Evolutionary conservation across 768 basidiomycete species (phyloP).

Genomic region (Leccinellum rugosiceps): DNA sequence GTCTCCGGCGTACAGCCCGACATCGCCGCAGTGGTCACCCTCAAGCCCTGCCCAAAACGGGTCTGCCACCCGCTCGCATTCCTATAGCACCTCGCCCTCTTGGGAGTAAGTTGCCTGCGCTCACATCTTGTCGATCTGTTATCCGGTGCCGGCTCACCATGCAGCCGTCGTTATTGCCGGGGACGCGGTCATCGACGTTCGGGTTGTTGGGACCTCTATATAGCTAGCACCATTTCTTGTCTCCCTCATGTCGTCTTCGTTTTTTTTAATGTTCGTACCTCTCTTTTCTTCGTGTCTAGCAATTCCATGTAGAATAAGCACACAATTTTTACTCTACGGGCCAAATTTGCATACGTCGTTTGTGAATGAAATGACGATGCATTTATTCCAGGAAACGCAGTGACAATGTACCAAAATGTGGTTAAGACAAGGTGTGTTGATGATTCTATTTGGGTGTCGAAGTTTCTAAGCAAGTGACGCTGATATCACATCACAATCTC

Average conservation of each 20-base stretch:
- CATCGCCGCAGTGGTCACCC: slow-evolving; percentile 81
- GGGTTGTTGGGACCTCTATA: slow-evolving; percentile 14
- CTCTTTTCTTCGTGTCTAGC: slow-evolving; percentile 21
- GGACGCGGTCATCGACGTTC: slow-evolving; percentile 2
- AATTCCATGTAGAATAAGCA: slow-evolving; percentile 37
- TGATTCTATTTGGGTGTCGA: background rate
- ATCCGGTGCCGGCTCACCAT: slow-evolving; percentile 10
- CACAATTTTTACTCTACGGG: slow-evolving; percentile 24
- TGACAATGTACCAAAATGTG: background rate
- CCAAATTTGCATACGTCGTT: slow-evolving; percentile 10
- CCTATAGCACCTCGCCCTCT: slow-evolving; percentile 50
- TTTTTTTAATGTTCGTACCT: slow-evolving; percentile 6
- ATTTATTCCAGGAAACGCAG: background rate
- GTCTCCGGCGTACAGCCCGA: slow-evolving; percentile 83
- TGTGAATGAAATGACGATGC: slow-evolving; percentile 1
- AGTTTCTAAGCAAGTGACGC: background rate
- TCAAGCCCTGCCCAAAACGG: slow-evolving; percentile 68
- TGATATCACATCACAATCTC: background rate
- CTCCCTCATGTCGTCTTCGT: slow-evolving; percentile 12
- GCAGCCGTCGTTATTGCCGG: slow-evolving; percentile 6
- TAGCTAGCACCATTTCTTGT: slow-evolving; percentile 25
- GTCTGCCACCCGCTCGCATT: slow-evolving; percentile 37
- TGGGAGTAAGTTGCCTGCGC: slow-evolving; percentile 39
- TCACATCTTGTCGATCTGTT: slow-evolving; percentile 9
- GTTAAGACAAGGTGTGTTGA: background rate